Base-by-base conservation (phyloP, 495 filamentous ascomycete genomes). In the Usnea hakonensis region DNA sequence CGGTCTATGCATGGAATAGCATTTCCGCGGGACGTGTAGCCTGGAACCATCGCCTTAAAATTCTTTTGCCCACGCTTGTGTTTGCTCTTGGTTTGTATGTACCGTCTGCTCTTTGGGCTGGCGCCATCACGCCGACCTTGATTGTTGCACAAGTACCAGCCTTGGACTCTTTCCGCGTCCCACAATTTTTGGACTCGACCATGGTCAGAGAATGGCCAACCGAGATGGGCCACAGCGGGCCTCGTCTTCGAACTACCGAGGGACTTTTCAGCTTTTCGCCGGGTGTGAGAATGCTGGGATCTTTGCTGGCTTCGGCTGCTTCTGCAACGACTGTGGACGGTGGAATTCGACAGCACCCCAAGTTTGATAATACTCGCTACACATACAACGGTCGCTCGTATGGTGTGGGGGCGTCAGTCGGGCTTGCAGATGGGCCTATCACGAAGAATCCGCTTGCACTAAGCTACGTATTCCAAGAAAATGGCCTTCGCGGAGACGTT, bases 381-480 rank as follows among this genome's bases (percentile, higher is more conserved):
- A 26, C 35, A 46, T 59, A 43, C 16, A 10, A 23, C 2, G 57
- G 57, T 41, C 57, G 57, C 36, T 59, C 57, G 9, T 59, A 36
- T 10, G 57, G 57, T 19, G 30, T 35, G 13, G 57, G 57, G 19
- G 46, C 57, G 28, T 48, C 57, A 7, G 57, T 58, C 9, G 56
- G 38, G n/a, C n/a, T n/a, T n/a, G n/a, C n/a, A n/a, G n/a, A n/a
- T n/a, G n/a, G n/a, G n/a, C n/a, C n/a, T n/a, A n/a, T n/a, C n/a
- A n/a, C n/a, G n/a, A n/a, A n/a, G n/a, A n/a, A n/a, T n/a, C n/a
- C n/a, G n/a, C n/a, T n/a, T n/a, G 38, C 43, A 4, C 9, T 58
- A 16, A 4, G 32, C 32, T 58, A 58, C 13, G 43, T n/a, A 28
- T 58, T 30, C 13, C 41, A 23, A 1, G 56, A 58, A 28, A 17